phyloP scores from a whole-genome alignment of 257 asterid species.

The Mitragyna speciosa region DNA sequence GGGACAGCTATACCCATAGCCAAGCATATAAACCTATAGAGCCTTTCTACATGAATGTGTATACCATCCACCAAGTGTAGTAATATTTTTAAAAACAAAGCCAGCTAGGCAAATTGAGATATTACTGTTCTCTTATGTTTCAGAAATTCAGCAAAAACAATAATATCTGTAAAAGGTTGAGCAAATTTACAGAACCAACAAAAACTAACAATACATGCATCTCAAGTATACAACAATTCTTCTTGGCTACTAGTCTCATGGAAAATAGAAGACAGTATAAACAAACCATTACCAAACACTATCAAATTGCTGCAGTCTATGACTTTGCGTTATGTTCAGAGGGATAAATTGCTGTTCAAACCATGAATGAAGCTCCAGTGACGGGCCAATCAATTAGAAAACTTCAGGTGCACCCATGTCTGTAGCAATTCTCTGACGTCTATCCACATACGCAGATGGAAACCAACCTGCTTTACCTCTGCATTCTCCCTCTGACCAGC shows the following conservation, averaged over 20 bases:
- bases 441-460: conserved; percentile 75
- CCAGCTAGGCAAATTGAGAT: background rate
- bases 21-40: background rate
- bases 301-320: background rate
- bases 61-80: background rate
- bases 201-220: background rate
- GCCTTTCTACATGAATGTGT: background rate
- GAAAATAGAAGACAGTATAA: background rate
- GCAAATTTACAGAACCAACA: background rate
- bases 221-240: background rate
- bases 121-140: background rate
- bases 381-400: conserved; percentile 32
- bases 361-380: background rate
- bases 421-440: conserved; percentile 76
- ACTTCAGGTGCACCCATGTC: conserved; percentile 58
- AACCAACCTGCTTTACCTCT: conserved; percentile 95
- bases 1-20: background rate
- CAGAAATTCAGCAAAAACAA: background rate
- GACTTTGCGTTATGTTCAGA: background rate
- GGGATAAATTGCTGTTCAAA: background rate
- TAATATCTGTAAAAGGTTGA: background rate
- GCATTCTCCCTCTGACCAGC: conserved; percentile 99
- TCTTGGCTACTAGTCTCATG: background rate
- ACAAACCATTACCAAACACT: background rate
- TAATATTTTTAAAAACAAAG: no score